A percentile compares a stretch with the other conserved stretches of the same genome.
Conservation (phyloP, 257 asterid genomes). For the Solanum neorickii region DNA sequence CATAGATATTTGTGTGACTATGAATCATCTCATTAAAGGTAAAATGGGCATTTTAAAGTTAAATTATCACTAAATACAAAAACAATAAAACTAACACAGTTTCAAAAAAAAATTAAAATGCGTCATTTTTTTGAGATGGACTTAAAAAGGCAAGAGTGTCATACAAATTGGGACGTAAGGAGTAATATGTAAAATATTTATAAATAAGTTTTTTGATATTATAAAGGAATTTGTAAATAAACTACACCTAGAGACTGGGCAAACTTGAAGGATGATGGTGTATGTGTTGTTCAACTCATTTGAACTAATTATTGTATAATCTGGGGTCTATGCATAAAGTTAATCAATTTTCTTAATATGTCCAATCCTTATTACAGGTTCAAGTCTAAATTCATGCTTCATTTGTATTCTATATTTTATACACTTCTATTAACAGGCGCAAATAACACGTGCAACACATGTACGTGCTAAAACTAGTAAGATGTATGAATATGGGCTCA, state of each 20-base stretch:
- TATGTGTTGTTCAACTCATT: not conserved
- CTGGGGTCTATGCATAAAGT: not conserved
- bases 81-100: not conserved
- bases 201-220: not conserved
- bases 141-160: not conserved
- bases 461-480: not conserved
- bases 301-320: not conserved
- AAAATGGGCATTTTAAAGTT: not conserved
- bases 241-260: not conserved
- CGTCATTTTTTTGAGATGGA: not conserved
- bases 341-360: not conserved
- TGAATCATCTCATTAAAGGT: not conserved
- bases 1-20: not conserved
- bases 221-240: not conserved
- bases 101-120: not conserved
- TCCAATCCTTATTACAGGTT: not conserved
- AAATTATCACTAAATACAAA: too few relatives aligned
- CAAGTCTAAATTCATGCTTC: not conserved
- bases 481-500: not conserved
- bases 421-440: not conserved
- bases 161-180: not conserved
- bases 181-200: not conserved
- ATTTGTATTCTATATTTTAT: not conserved
- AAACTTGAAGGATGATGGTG: not conserved
- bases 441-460: not conserved